Evolutionary conservation across 176 grass and related monocot genomes (phyloP).

Genomic region (Ensete glaucum): DNA sequence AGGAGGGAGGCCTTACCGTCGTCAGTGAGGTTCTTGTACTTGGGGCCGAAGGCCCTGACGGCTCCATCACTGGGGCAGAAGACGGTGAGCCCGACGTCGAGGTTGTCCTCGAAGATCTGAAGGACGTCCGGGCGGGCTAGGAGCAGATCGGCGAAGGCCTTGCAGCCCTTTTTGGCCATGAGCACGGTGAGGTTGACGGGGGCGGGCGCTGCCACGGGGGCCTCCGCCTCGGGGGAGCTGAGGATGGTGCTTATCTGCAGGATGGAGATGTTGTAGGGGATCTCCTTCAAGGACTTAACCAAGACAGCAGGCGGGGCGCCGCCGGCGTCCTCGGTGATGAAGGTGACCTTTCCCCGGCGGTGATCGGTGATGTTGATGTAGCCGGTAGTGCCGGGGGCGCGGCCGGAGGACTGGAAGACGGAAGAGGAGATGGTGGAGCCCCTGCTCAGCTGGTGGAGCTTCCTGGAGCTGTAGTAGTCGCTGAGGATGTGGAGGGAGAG

Average conservation of each 20-base stretch:
- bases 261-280: conserved; percentile 50
- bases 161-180: conserved; percentile 5
- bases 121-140: not conserved
- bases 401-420: conserved; percentile 64
- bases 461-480: conserved; percentile 87
- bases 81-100: conserved; percentile 2
- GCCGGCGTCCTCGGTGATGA: conserved; percentile 42
- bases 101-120: not conserved
- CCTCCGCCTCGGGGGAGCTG: conserved; percentile 21
- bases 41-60: conserved; percentile 1
- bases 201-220: not conserved
- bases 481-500: conserved; percentile 70
- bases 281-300: conserved; percentile 53
- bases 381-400: conserved; percentile 37
- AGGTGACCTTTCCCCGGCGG: conserved; percentile 38
- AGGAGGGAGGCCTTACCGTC: not conserved
- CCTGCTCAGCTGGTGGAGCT: conserved; percentile 71
- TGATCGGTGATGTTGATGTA: conserved; percentile 69
- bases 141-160: conserved; percentile 2
- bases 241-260: conserved; percentile 41
- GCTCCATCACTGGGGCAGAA: conserved; percentile 2
- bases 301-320: conserved; percentile 10
- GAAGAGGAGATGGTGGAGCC: conserved; percentile 60
- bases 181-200: conserved; percentile 14
- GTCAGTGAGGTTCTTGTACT: conserved; percentile 3